A percentile compares a stretch with the other conserved stretches of the same genome.
phyloP scores from a whole-genome alignment of 1,284 basidiomycete genomes.

The Ganoderma boninense region DNA sequence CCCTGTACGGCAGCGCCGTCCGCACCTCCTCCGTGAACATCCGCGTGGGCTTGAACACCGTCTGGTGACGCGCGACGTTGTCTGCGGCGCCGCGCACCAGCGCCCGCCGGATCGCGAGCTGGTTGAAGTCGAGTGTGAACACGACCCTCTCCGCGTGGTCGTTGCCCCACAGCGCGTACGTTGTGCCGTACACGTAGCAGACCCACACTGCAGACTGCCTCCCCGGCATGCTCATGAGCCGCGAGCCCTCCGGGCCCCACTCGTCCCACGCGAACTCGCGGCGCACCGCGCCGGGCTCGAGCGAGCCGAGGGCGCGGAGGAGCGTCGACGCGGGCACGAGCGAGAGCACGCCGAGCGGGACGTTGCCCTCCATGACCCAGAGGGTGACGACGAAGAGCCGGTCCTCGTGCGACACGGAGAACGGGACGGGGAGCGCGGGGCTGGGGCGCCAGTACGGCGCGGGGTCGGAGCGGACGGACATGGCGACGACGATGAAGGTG shows the following conservation, averaged over 20 bases:
- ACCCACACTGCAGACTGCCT: constrained; percentile 57
- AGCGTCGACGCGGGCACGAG: constrained; percentile 59
- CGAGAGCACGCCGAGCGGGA: constrained; percentile 46
- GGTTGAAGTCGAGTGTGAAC: constrained; percentile 60
- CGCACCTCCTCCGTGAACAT: constrained; percentile 49
- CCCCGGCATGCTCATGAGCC: constrained; percentile 46
- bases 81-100: constrained; percentile 6
- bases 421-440: constrained; percentile 50
- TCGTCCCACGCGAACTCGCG: constrained; percentile 53
- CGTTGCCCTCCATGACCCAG: constrained; percentile 40
- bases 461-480: constrained; percentile 66
- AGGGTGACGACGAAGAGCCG: constrained; percentile 59
- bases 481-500: constrained; percentile 39
- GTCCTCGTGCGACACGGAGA: constrained; percentile 53
- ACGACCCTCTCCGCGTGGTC: constrained; percentile 26
- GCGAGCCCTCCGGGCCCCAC: constrained; percentile 60
- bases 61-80: constrained; percentile 29
- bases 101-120: constrained; percentile 46
- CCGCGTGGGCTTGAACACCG: constrained; percentile 32
- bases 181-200: constrained; percentile 65
- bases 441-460: constrained; percentile 53
- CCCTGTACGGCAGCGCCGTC: constrained; percentile 56
- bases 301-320: constrained; percentile 42
- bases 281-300: constrained; percentile 32
- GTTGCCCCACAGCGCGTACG: constrained; percentile 46